Base-by-base conservation (phyloP, 306 rosid genomes). In the Vigna hirtella region DNA sequence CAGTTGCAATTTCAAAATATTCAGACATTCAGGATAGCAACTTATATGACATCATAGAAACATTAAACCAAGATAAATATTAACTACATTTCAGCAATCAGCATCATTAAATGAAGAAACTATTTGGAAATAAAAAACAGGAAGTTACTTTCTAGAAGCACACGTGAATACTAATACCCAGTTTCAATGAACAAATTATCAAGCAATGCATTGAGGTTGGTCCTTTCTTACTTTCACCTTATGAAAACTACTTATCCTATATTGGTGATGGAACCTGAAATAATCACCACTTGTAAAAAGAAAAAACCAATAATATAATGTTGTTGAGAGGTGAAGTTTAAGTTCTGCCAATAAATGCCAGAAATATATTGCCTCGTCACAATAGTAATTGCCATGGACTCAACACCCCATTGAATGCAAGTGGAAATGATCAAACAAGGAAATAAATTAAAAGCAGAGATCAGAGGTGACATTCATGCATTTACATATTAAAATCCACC, bases 1-100 rank as follows among this genome's bases (percentile, higher is more conserved):
- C 20, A 51, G 48, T 55, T 74, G 50, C 53, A 71, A 45, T 61
- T 50, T 50, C 26, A 38, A 53, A 63, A 10, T 14, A 75, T 70
- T 67, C 52, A 76, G 72, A 74, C 70, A 61, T 75, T 77, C 73
- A 28, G 82, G 28, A 45, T 28, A 73, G 67, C 73, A 79, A 79
- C 48, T 24, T 53, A n/a, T 53, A 68, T 34, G 16, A 34, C 42
- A 55, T 58, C 10, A 66, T 66, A 26, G 13, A 58, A 45, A 40
- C 53, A 66, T 66, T 73, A 30, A 64, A 72, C 43, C 20, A 15
- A 51, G 62, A 66, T 22, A 24, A 36, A 68, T 2, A 15, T n/a
- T n/a, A 64, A 72, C 72, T 64, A 51, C n/a, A 9, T 45, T 75
- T 43, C 51, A 79, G 67, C 28, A 66, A 66, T 6, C 36, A 34